Evolutionary conservation across 202 grass and related monocot genomes (phyloP).

Genomic region (Schoenoplectus triqueter): DNA sequence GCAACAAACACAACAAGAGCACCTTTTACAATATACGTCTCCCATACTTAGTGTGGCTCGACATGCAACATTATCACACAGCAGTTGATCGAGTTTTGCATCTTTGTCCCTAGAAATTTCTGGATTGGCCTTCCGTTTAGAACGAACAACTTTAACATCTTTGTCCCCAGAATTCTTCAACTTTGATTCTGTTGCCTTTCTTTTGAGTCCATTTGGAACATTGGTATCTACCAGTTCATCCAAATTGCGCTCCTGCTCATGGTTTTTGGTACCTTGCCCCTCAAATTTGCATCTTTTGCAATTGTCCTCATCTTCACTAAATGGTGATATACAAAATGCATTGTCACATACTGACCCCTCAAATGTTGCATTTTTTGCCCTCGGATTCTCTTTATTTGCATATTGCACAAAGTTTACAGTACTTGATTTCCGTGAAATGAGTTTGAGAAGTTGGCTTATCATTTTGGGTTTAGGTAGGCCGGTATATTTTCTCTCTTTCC

Average conservation of each 20-base stretch:
- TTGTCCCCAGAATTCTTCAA: slow-evolving; percentile 34
- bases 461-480: slow-evolving; percentile 87
- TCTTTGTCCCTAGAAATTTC: slow-evolving; percentile 44
- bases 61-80: slow-evolving; percentile 87
- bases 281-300: slow-evolving; percentile 29
- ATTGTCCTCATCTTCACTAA: neutral
- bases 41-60: slow-evolving; percentile 56
- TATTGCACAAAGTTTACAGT: slow-evolving; percentile 43
- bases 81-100: slow-evolving; percentile 41
- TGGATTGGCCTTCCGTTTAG: slow-evolving; percentile 42
- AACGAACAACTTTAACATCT: slow-evolving; percentile 49
- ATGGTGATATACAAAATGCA: slow-evolving; percentile 1
- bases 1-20: slow-evolving; percentile 88
- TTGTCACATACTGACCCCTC: slow-evolving; percentile 19
- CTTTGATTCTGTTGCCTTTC: slow-evolving; percentile 38
- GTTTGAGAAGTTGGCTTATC: slow-evolving; percentile 80
- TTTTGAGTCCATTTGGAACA: slow-evolving; percentile 46
- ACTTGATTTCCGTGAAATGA: slow-evolving; percentile 60
- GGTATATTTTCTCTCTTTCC: slow-evolving; percentile 93
- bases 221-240: slow-evolving; percentile 29
- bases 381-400: slow-evolving; percentile 42
- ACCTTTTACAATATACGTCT: slow-evolving; percentile 82
- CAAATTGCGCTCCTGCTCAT: slow-evolving; percentile 7
- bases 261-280: neutral
- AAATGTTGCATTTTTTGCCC: neutral